These are phyloP conservation scores for Sanchytrium tribonematis DNA, from an alignment of 371 early-diverging fungal species.

Conservation along the genomic window DNA sequence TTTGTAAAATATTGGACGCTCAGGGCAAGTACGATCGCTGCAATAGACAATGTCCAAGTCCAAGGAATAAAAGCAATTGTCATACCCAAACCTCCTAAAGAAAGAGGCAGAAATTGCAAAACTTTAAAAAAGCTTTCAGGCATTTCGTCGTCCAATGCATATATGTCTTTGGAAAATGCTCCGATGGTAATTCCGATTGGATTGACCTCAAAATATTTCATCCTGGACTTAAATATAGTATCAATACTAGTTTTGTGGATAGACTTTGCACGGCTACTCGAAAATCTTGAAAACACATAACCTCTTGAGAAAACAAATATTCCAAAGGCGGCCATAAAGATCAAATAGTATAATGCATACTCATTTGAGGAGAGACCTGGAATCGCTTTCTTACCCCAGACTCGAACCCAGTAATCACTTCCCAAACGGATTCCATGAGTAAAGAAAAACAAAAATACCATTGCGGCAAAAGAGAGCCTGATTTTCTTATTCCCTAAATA, in stretches of 20 bases:
- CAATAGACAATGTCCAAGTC: conserved; percentile 4
- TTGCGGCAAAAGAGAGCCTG: background rate
- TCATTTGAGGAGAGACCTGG: background rate
- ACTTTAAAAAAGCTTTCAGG: conserved; percentile 18
- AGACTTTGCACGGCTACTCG: conserved; percentile 15
- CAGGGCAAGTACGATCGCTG: background rate
- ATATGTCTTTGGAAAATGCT: conserved; percentile 60
- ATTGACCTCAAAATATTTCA: conserved; percentile 63
- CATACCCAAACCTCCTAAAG: conserved; percentile 23
- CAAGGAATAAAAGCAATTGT: conserved; percentile 25
- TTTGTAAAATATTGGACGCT: background rate
- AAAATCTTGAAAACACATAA: conserved; percentile 11
- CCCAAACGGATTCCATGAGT: conserved; percentile 15
- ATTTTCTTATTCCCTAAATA: background rate
- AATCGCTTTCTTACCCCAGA: conserved; percentile 12
- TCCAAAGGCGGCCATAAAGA: conserved; percentile 12
- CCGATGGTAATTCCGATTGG: conserved; percentile 60
- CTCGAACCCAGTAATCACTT: conserved; percentile 18
- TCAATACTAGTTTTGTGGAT: conserved; percentile 16
- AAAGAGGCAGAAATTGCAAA: conserved; percentile 25
- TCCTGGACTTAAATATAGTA: conserved; percentile 24
- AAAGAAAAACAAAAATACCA: conserved; percentile 13
- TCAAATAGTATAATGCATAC: background rate
- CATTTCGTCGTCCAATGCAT: conserved; percentile 41
- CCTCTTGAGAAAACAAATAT: conserved; percentile 18